A percentile compares a stretch with the other conserved stretches of the same genome.
phyloP scores from a whole-genome alignment of 371 early-diverging fungal genomes.

The Capillidium rhysosporum region DNA sequence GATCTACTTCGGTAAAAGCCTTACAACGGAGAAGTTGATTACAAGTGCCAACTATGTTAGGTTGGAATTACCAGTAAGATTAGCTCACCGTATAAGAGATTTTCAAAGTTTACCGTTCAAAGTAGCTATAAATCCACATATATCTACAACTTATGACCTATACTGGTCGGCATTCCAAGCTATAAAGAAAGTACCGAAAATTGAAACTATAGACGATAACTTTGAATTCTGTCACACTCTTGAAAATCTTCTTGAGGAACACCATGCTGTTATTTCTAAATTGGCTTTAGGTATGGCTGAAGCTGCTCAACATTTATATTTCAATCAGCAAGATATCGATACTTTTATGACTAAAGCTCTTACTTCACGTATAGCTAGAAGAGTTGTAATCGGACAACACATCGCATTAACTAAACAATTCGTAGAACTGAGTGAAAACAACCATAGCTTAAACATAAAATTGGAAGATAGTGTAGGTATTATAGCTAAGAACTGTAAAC shows the following conservation, averaged over 20 bases:
- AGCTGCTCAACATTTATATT: slow-evolving; percentile 40
- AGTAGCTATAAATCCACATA: slow-evolving; percentile 80
- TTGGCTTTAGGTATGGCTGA: slow-evolving; percentile 71
- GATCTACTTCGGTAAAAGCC: slow-evolving; percentile 73
- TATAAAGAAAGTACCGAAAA: slow-evolving; percentile 40
- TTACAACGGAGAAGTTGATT: slow-evolving; percentile 61
- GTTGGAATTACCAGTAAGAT: slow-evolving; percentile 69
- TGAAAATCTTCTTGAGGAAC: slow-evolving; percentile 43
- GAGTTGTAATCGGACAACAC: slow-evolving; percentile 87
- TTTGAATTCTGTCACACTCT: slow-evolving; percentile 48
- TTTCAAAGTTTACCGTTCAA: slow-evolving; percentile 81
- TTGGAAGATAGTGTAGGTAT: slow-evolving; percentile 14
- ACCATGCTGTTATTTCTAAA: slow-evolving; percentile 62
- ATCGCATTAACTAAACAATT: slow-evolving; percentile 50
- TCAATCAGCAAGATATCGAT: slow-evolving; percentile 33
- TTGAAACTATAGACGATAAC: slow-evolving; percentile 52
- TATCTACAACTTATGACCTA: slow-evolving; percentile 62
- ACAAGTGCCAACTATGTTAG: slow-evolving; percentile 75
- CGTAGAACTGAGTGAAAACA: neutral
- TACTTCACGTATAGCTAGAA: slow-evolving; percentile 66
- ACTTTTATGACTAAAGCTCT: slow-evolving; percentile 78
- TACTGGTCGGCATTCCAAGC: slow-evolving; percentile 83
- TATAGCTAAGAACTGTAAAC: slow-evolving; percentile 20
- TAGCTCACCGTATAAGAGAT: slow-evolving; percentile 78
- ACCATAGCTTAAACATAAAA: too few relatives aligned